Conservation (phyloP, 768 basidiomycete genomes). For the Psilocybe sp. region DNA sequence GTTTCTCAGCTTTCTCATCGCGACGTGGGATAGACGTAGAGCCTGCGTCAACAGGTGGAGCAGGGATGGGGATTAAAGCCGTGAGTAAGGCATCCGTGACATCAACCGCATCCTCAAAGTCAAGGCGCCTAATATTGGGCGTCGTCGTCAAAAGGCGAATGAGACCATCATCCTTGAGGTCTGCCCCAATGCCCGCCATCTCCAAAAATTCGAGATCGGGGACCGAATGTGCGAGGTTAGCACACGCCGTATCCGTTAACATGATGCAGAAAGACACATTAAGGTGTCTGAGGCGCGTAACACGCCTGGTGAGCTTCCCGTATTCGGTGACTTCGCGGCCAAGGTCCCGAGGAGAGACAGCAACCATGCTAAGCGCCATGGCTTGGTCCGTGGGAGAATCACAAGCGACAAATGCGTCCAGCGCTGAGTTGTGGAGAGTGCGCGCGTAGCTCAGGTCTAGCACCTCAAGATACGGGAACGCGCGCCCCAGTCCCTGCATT, state of each 20-base stretch:
- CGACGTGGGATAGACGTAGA: neutral
- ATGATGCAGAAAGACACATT: conserved; percentile 67
- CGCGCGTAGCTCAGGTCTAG: conserved; percentile 77
- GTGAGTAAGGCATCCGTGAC: conserved; percentile 73
- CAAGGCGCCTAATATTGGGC: conserved; percentile 69
- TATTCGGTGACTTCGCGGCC: conserved; percentile 56
- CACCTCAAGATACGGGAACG: conserved; percentile 70
- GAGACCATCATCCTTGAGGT: conserved; percentile 72
- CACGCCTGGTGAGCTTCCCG: conserved; percentile 46
- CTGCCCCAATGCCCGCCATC: conserved; percentile 69
- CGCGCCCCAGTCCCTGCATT: conserved; percentile 65
- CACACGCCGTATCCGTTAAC: conserved; percentile 74
- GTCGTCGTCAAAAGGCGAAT: conserved; percentile 66
- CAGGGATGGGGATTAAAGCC: conserved; percentile 50
- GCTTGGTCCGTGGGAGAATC: conserved; percentile 33
- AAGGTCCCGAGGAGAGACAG: conserved; percentile 59
- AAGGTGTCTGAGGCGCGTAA: conserved; percentile 72
- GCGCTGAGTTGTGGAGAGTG: conserved; percentile 69
- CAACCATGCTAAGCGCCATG: conserved; percentile 39
- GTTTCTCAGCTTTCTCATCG: conserved; percentile 10
- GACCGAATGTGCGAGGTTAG: conserved; percentile 65
- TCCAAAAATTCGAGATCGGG: conserved; percentile 78
- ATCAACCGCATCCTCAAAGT: conserved; percentile 80
- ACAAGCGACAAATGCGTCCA: conserved; percentile 71
- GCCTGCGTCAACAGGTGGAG: neutral